These are phyloP conservation scores for Flammula alnicola DNA, from an alignment of 1,284 basidiomycete species.

Conservation along the genomic window DNA sequence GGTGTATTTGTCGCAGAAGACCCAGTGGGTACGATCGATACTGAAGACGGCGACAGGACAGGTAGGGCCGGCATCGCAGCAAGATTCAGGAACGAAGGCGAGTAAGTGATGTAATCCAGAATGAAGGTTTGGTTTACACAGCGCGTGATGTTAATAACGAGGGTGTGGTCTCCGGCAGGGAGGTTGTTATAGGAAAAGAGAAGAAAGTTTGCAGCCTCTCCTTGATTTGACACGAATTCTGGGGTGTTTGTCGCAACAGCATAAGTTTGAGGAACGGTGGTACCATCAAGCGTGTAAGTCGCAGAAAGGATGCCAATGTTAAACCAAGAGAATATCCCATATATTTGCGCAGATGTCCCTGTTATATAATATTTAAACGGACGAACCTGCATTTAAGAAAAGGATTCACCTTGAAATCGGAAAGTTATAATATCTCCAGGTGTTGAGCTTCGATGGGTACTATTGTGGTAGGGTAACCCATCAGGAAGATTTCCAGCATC, in stretches of 20 bases:
- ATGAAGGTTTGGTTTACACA: conserved; percentile 35
- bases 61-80: conserved; percentile 7
- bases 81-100: conserved; percentile 15
- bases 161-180: conserved; percentile 32
- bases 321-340: conserved; percentile 23
- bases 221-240: neutral
- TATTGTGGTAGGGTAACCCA: conserved; percentile 23
- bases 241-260: conserved; percentile 6
- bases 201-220: conserved; percentile 14
- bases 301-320: conserved; percentile 20
- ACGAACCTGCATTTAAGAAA: neutral
- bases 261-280: conserved; percentile 9
- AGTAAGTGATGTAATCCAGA: conserved; percentile 19
- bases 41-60: neutral
- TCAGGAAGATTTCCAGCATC: conserved; percentile 16
- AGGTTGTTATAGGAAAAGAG: conserved; percentile 11
- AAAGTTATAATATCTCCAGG: conserved; percentile 27
- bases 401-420: conserved; percentile 24
- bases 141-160: conserved; percentile 44
- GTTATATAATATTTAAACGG: neutral
- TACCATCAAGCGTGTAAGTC: conserved; percentile 24
- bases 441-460: conserved; percentile 23
- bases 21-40: neutral
- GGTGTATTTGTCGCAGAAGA: neutral
- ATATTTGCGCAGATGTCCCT: conserved; percentile 26